Percentiles rank a stretch among this genome's conserved stretches.
Conservation (phyloP, 2,329 filamentous ascomycete genomes). For the Colletotrichum scovillei region DNA sequence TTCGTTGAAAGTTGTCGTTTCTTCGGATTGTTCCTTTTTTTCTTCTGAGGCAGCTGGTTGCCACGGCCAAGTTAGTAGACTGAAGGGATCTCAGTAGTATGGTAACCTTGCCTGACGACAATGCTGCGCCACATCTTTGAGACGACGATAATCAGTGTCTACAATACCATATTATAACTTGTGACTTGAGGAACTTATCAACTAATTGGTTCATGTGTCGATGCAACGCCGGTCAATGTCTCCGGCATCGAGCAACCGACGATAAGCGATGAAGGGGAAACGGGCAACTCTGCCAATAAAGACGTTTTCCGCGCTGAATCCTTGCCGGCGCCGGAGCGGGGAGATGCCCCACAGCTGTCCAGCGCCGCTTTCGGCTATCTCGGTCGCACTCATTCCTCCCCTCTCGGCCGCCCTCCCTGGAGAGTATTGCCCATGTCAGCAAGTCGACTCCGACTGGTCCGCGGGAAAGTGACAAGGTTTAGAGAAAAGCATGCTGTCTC, state of each 20-base stretch:
- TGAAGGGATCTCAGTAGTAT: too few relatives aligned
- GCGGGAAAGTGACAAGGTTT: not conserved
- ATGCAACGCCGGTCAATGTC: not conserved
- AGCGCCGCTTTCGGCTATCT: conserved; percentile 15
- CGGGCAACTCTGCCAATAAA: conserved; percentile 13
- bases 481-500: not conserved
- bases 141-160: too few relatives aligned
- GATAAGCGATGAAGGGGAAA: not conserved
- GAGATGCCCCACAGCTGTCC: not conserved
- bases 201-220: not conserved
- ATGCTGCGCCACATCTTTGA: too few relatives aligned
- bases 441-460: not conserved
- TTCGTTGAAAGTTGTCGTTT: not conserved
- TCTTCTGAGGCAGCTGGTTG: not conserved
- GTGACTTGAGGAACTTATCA: too few relatives aligned
- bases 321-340: conserved; percentile 13
- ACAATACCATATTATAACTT: too few relatives aligned
- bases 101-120: too few relatives aligned
- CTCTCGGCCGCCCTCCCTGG: not conserved
- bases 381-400: not conserved
- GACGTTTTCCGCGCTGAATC: not conserved
- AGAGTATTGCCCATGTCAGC: not conserved
- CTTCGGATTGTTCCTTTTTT: not conserved
- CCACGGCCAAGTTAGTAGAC: too few relatives aligned
- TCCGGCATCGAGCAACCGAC: not conserved